These are phyloP conservation scores for Plectosphaerella cucumerina DNA, from an alignment of 2,329 filamentous ascomycete species.

Conservation along the genomic window DNA sequence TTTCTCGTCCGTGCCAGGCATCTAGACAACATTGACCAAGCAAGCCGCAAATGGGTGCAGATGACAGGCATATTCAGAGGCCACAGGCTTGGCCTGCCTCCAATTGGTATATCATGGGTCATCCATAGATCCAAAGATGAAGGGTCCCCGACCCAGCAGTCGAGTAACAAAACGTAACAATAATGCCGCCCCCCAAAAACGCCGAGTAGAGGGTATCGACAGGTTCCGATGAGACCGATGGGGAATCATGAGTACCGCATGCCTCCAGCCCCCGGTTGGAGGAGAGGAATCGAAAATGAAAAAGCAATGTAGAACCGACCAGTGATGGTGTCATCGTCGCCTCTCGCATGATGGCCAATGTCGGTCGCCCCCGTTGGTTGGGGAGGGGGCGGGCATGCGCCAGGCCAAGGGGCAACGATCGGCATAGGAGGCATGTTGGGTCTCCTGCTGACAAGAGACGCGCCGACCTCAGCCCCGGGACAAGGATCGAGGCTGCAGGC, in stretches of 20 bases:
- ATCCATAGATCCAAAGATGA: too few relatives aligned
- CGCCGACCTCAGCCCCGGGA: neutral
- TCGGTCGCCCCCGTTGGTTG: neutral
- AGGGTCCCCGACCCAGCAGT: too few relatives aligned
- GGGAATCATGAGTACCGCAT: constrained; percentile 4
- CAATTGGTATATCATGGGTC: too few relatives aligned
- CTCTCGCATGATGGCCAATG: constrained; percentile 3
- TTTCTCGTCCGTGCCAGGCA: too few relatives aligned
- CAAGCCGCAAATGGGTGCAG: too few relatives aligned
- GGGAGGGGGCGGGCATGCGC: neutral
- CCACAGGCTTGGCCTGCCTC: too few relatives aligned
- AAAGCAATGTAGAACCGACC: constrained; percentile 4
- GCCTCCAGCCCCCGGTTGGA: neutral
- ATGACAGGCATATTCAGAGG: too few relatives aligned
- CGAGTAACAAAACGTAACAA: neutral
- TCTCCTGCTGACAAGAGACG: neutral
- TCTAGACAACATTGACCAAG: too few relatives aligned
- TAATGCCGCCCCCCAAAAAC: constrained; percentile 3
- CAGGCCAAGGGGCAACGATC: neutral
- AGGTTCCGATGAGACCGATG: constrained; percentile 9
- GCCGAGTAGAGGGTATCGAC: constrained; percentile 14
- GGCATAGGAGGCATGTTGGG: neutral
- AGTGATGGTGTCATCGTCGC: neutral
- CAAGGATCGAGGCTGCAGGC: neutral
- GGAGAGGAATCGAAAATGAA: neutral